phyloP scores from a whole-genome alignment of 805 yeast genomes.

The Candida glaebosa region DNA sequence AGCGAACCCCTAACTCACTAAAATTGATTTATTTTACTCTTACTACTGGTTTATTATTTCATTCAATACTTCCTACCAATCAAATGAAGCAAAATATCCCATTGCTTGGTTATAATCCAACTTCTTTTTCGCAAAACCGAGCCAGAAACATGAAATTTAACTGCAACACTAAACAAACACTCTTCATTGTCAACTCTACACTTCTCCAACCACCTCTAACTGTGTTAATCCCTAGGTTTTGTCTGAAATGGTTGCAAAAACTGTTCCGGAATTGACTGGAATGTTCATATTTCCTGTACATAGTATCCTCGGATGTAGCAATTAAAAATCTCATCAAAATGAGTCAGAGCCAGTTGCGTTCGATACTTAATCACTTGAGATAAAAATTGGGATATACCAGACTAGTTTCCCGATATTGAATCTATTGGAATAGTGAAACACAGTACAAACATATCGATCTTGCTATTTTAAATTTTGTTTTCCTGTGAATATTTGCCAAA shows the following conservation, averaged over 20 bases:
- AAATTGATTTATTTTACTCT: no score
- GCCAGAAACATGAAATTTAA: no score
- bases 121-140: no score
- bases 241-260: neutral
- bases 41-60: neutral
- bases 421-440: neutral
- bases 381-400: neutral
- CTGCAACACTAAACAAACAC: no score
- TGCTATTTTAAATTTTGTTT: neutral
- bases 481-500: neutral
- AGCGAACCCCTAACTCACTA: no score
- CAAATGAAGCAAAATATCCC: neutral
- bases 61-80: neutral
- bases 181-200: no score
- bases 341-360: neutral
- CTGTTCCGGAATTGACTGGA: neutral
- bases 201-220: no score
- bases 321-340: neutral
- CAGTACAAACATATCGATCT: neutral
- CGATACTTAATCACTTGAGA: neutral
- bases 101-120: no score
- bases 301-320: neutral
- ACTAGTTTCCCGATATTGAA: neutral
- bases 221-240: no score
- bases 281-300: neutral